Evolutionary conservation across 2,329 filamentous ascomycete genomes (phyloP).

Genomic region (Allantophomopsis lycopodina): DNA sequence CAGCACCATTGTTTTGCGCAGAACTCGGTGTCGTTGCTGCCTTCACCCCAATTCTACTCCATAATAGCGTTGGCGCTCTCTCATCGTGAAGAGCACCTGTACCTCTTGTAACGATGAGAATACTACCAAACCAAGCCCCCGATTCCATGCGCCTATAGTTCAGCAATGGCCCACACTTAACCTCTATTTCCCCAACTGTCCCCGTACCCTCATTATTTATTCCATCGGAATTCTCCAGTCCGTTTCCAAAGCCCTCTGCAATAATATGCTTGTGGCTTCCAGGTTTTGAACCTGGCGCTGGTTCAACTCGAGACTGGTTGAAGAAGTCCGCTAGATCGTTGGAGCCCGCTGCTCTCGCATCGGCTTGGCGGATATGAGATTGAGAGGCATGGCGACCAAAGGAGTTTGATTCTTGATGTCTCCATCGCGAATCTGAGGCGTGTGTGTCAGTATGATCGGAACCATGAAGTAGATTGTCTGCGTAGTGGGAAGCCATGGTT

Average conservation of each 20-base stretch:
- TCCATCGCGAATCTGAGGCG: slow-evolving; percentile 43
- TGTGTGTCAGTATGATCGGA: slow-evolving; percentile 30
- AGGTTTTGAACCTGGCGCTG: slow-evolving; percentile 4
- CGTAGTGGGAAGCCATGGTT: slow-evolving; percentile 4
- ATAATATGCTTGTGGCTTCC: neutral
- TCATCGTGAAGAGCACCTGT: too few relatives aligned
- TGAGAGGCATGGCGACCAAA: slow-evolving; percentile 33
- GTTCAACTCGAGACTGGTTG: slow-evolving; percentile 34
- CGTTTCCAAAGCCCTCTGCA: neutral
- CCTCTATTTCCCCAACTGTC: slow-evolving; percentile 9
- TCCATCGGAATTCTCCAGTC: neutral
- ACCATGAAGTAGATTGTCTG: slow-evolving; percentile 12
- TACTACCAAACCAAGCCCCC: slow-evolving; percentile 67
- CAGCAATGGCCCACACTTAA: slow-evolving; percentile 59
- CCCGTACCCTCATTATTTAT: too few relatives aligned
- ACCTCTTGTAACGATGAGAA: slow-evolving; percentile 68
- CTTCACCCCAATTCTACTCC: slow-evolving; percentile 23
- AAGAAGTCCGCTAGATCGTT: slow-evolving; percentile 39
- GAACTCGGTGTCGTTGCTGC: neutral
- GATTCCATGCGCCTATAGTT: slow-evolving; percentile 67
- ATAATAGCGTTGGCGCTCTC: slow-evolving; percentile 35
- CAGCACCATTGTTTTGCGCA: slow-evolving; percentile 1
- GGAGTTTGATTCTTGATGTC: slow-evolving; percentile 47
- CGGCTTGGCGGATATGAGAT: slow-evolving; percentile 23
- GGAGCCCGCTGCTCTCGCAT: slow-evolving; percentile 27